These are phyloP conservation scores for Alnus rubra DNA, from an alignment of 306 rosid species.

Conservation along the genomic window DNA sequence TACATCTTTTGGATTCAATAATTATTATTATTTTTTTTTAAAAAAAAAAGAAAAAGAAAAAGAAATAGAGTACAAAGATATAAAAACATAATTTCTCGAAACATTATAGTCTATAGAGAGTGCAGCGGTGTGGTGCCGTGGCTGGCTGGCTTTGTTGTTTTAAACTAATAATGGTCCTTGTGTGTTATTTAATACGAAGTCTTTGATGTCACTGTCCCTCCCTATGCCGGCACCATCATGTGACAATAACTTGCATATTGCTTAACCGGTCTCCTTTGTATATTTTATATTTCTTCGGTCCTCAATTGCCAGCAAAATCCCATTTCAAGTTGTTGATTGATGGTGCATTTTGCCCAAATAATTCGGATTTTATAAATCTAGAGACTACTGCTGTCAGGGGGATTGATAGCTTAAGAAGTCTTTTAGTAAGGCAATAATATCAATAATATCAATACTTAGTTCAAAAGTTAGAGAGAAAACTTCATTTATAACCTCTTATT, in stretches of 20 bases:
- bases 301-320: conserved; percentile 10
- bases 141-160: background rate
- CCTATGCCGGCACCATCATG: conserved; percentile 1
- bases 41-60: too few relatives aligned
- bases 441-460: too few relatives aligned
- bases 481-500: too few relatives aligned
- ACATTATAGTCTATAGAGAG: background rate
- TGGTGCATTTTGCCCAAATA: background rate
- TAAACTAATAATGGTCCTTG: background rate
- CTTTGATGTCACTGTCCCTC: background rate
- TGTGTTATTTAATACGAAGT: background rate
- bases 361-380: background rate
- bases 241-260: background rate
- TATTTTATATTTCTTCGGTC: background rate
- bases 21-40: too few relatives aligned
- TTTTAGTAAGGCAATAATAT: too few relatives aligned
- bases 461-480: too few relatives aligned
- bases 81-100: too few relatives aligned
- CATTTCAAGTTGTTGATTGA: background rate
- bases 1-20: too few relatives aligned
- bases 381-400: background rate
- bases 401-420: too few relatives aligned
- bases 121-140: background rate
- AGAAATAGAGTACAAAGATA: too few relatives aligned
- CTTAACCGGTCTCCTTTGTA: background rate